Base-by-base conservation (phyloP, 2,329 filamentous ascomycete genomes). In the Fusarium sp. region DNA sequence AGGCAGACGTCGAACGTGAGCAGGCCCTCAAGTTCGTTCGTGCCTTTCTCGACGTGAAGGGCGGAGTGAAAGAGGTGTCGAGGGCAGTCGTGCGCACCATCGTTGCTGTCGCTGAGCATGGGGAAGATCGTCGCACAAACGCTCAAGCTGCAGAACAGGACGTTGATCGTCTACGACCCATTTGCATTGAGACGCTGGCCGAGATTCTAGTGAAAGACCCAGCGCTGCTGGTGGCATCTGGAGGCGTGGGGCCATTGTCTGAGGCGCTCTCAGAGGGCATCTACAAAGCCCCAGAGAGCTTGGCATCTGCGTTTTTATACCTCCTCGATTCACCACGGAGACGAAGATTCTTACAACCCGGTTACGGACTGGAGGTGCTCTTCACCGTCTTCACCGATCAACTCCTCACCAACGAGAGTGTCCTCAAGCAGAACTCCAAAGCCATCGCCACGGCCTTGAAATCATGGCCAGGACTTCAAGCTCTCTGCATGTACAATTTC, bases 21-120 rank as follows among this genome's bases (percentile, higher is more conserved):
- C 97, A 99, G 83, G 97, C 97, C 14, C 86, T 99, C 78, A 99
- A 99, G 81, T 98, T 99, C 81, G 92, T 98, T 29, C 91, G 97
- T 68, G 94, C 95, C 11, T 99, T 99, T 79, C 86, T 99, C 4
- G 97, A 99, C 80, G 95, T 98, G 74, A 98, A 98, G 80, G 94
- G 95, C 72, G 97, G 97, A 13, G 92, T 97, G 10, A 89, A 91
- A 72, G 96, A 99, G 81, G 89, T 99, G 38, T 97, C 97, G 2
- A 90, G 94, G 68, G 92, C 94, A 1, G 91, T 99, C 22, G 93
- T 97, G 9, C 91, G 97, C 64, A 97, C 96, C 8, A 92, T 99
- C 66, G 94, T 97, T 35, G 94, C 97, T 6, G 93, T 98, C 58
- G 96, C 97, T 33, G 95, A 98, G 79, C 93, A 97, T 77, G 88